Percentiles rank a stretch among this genome's conserved stretches.
These are phyloP conservation scores for Tylopilus sp. DNA, from an alignment of 1,284 basidiomycete genomes.

Conservation along the genomic window DNA sequence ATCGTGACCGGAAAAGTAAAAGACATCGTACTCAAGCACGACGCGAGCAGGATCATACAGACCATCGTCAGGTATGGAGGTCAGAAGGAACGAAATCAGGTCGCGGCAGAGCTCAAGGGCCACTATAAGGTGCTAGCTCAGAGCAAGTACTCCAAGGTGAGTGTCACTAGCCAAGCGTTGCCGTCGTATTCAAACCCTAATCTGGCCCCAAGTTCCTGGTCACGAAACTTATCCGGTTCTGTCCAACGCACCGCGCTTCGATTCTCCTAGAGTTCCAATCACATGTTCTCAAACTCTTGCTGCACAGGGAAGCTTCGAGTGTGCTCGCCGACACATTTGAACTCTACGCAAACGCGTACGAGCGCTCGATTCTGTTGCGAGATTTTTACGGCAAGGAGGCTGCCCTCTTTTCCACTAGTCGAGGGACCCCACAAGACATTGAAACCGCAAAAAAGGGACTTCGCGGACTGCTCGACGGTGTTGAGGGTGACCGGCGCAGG, in stretches of 20 bases:
- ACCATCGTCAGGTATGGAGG: conserved; percentile 82
- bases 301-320: conserved; percentile 79
- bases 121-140: conserved; percentile 75
- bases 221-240: conserved; percentile 77
- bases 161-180: conserved; percentile 11
- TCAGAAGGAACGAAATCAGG: conserved; percentile 74
- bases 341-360: conserved; percentile 79
- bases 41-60: conserved; percentile 85
- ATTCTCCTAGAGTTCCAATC: conserved; percentile 79
- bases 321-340: conserved; percentile 87
- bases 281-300: conserved; percentile 68
- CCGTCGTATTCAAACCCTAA: neutral
- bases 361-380: conserved; percentile 72
- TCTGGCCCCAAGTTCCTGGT: conserved; percentile 68
- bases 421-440: conserved; percentile 59
- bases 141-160: conserved; percentile 86
- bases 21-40: conserved; percentile 86
- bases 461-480: conserved; percentile 62
- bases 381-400: conserved; percentile 91
- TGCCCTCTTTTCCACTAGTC: conserved; percentile 61
- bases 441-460: conserved; percentile 65
- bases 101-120: conserved; percentile 80
- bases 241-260: conserved; percentile 66
- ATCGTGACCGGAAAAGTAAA: conserved; percentile 76
- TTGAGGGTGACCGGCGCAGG: conserved; percentile 60